A percentile compares a stretch with the other conserved stretches of the same genome.
phyloP scores from a whole-genome alignment of 108 stramenopile genomes.

The Skeletonema tropicum region DNA sequence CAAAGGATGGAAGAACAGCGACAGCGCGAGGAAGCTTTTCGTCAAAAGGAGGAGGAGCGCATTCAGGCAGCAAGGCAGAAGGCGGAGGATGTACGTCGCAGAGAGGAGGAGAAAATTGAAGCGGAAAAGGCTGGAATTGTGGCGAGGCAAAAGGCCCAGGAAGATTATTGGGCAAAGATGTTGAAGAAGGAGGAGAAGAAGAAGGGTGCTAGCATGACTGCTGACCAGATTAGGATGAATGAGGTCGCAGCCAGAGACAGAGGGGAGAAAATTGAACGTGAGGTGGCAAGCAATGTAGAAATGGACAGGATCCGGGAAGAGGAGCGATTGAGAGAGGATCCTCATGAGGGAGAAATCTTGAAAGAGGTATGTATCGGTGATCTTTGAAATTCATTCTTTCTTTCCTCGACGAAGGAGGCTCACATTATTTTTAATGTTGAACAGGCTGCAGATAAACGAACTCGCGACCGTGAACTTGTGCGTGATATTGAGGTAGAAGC shows the following conservation, averaged over 20 bases:
- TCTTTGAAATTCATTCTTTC: not conserved
- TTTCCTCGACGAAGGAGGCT: not conserved
- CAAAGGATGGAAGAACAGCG: conserved; percentile 25
- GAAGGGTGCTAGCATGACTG: conserved; percentile 13
- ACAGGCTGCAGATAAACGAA: conserved; percentile 38
- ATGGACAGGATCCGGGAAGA: conserved; percentile 45
- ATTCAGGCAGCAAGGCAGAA: conserved; percentile 38
- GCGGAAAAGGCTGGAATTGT: conserved; percentile 42
- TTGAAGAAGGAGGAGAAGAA: conserved; percentile 42
- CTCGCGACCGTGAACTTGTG: conserved; percentile 38
- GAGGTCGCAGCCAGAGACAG: conserved; percentile 29
- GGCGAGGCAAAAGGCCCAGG: conserved; percentile 54
- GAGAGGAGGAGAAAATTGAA: conserved; percentile 28
- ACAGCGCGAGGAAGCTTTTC: conserved; percentile 42
- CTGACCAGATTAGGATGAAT: conserved; percentile 29
- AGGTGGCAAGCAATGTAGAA: conserved; percentile 29
- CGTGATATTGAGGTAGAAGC: conserved; percentile 42
- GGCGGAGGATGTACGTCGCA: conserved; percentile 26
- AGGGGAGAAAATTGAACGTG: conserved; percentile 38
- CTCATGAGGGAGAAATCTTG: conserved; percentile 46
- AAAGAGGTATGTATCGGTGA: conserved; percentile 40
- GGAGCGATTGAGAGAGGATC: conserved; percentile 37
- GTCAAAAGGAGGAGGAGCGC: conserved; percentile 32
- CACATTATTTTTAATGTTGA: not conserved
- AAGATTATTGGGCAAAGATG: conserved; percentile 62